phyloP scores from a whole-genome alignment of 1,284 basidiomycete genomes.

The Tilletia setariae region DNA sequence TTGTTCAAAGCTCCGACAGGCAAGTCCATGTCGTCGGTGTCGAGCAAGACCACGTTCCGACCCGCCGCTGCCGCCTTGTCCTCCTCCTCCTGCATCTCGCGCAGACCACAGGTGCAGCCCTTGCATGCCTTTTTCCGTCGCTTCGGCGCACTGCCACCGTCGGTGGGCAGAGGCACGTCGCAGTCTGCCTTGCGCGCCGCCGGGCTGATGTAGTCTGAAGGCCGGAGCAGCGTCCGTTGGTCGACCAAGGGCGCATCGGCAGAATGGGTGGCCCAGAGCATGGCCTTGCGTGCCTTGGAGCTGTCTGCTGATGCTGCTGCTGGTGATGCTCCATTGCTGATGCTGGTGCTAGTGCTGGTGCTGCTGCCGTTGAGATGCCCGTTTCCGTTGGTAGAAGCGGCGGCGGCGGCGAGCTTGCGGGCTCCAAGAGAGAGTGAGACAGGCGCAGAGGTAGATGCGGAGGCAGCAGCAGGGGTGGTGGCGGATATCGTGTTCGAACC shows the following conservation, averaged over 20 bases:
- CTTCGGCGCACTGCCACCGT: constrained; percentile 32
- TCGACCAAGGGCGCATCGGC: constrained; percentile 34
- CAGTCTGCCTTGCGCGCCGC: constrained; percentile 47
- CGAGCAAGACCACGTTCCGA: constrained; percentile 40
- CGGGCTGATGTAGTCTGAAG: constrained; percentile 34
- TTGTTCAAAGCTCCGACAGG: constrained; percentile 22
- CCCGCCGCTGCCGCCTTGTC: constrained; percentile 24
- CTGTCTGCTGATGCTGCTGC: neutral
- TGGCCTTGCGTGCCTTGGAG: constrained; percentile 34
- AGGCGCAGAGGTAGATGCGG: neutral
- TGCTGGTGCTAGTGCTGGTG: constrained; percentile 9
- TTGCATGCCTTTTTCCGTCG: constrained; percentile 51
- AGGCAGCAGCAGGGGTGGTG: neutral
- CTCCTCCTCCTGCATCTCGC: constrained; percentile 51
- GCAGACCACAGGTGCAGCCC: constrained; percentile 52
- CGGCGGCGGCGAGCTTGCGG: neutral
- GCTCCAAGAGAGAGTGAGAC: neutral
- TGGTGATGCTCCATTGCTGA: constrained; percentile 24
- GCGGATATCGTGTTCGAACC: neutral
- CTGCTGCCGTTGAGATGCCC: constrained; percentile 4
- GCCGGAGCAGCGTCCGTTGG: constrained; percentile 37
- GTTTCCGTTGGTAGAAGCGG: constrained; percentile 1
- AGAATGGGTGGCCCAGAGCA: constrained; percentile 47
- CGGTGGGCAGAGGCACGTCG: constrained; percentile 28
- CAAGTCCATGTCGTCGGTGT: constrained; percentile 44